A percentile compares a stretch with the other conserved stretches of the same genome.
phyloP scores from a whole-genome alignment of 2,329 filamentous ascomycete genomes.

The Albifimbria verrucaria region DNA sequence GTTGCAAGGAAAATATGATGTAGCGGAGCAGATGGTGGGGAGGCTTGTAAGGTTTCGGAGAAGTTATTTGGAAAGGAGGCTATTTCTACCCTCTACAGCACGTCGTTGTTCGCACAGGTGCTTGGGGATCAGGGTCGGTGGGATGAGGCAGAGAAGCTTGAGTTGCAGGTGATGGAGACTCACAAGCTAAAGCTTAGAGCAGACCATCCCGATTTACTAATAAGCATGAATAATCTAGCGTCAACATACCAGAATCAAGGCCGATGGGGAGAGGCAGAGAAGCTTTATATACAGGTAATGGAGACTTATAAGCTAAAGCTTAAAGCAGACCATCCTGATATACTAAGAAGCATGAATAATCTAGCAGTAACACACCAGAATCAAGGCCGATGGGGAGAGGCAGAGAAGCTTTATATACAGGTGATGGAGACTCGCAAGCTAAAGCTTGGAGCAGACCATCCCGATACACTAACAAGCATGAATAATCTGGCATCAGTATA shows the following conservation, averaged over 20 bases:
- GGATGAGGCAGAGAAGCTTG: background rate
- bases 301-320: background rate
- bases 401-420: background rate
- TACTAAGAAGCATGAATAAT: background rate
- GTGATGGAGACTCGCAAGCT: background rate
- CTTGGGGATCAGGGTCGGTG: background rate
- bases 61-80: background rate
- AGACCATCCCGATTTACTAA: background rate
- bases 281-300: background rate
- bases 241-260: background rate
- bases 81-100: background rate
- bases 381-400: background rate
- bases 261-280: background rate
- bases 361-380: background rate
- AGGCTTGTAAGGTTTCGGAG: background rate
- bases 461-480: background rate
- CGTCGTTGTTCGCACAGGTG: background rate
- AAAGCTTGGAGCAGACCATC: background rate
- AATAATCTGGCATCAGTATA: background rate
- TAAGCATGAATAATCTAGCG: background rate
- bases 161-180: background rate
- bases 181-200: background rate
- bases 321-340: background rate
- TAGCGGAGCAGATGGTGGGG: slow-evolving; percentile 2
- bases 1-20: slow-evolving; percentile 2